Conservation (phyloP, 306 rosid species). For the Calophaca sinica region DNA sequence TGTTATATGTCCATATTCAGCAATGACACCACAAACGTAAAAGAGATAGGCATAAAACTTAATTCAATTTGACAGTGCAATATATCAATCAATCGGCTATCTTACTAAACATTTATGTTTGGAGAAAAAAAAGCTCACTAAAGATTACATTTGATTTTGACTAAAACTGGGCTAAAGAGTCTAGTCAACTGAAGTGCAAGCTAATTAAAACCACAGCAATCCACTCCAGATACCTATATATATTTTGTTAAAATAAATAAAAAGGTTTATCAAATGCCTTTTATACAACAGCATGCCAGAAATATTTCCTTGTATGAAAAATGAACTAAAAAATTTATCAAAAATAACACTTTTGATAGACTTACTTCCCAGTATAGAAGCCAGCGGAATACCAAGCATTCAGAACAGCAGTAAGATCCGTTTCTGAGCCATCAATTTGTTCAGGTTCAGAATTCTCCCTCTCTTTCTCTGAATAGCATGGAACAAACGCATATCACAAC, state of each 20-base stretch:
- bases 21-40: neutral
- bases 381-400: slow-evolving; percentile 98
- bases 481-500: slow-evolving; percentile 21
- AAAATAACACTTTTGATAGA: slow-evolving; percentile 1
- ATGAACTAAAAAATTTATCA: slow-evolving; percentile 3
- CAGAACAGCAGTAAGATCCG: slow-evolving; percentile 67
- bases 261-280: neutral
- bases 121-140: neutral
- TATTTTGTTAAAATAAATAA: neutral
- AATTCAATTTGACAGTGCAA: slow-evolving; percentile 20
- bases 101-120: slow-evolving; percentile 2
- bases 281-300: slow-evolving; percentile 7
- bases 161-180: slow-evolving; percentile 16
- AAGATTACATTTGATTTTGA: slow-evolving; percentile 21
- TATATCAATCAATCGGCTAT: slow-evolving; percentile 18
- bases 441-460: slow-evolving; percentile 44
- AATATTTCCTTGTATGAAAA: slow-evolving; percentile 28
- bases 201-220: slow-evolving; percentile 9
- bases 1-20: neutral
- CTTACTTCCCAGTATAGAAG: slow-evolving; percentile 85
- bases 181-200: slow-evolving; percentile 22
- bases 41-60: neutral
- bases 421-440: slow-evolving; percentile 56
- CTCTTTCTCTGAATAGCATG: slow-evolving; percentile 54
- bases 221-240: neutral